Conservation (phyloP, 2,329 filamentous ascomycete genomes). For the Mycocentrospora acerina region DNA sequence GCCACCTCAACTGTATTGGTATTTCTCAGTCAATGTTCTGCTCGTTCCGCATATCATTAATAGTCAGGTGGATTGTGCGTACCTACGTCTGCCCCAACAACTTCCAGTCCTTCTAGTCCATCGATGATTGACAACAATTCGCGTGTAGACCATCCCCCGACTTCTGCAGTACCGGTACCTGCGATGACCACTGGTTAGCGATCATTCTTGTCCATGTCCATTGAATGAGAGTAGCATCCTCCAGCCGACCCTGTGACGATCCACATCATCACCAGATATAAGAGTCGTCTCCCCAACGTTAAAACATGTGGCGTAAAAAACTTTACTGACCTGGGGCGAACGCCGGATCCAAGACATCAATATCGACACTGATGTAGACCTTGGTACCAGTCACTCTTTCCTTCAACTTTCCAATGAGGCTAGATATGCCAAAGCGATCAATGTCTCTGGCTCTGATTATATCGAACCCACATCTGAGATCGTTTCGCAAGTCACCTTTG, state of each 20-base stretch:
- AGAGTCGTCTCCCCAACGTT: too few relatives aligned
- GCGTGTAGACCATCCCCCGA: conserved; percentile 62
- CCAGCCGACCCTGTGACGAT: too few relatives aligned
- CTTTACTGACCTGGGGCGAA: conserved; percentile 52
- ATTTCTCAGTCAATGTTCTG: conserved; percentile 7
- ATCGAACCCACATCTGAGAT: conserved; percentile 60
- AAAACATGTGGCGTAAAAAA: neutral
- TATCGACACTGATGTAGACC: conserved; percentile 60
- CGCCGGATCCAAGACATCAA: conserved; percentile 59
- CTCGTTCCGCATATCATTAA: too few relatives aligned
- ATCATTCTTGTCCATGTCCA: too few relatives aligned
- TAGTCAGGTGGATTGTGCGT: conserved; percentile 19
- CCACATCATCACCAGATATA: too few relatives aligned
- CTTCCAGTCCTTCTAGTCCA: conserved; percentile 58
- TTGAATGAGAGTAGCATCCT: too few relatives aligned
- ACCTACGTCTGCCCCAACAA: conserved; percentile 61
- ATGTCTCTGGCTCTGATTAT: conserved; percentile 59
- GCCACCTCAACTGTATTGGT: conserved; percentile 57
- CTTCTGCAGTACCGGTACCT: conserved; percentile 62
- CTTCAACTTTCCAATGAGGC: conserved; percentile 53
- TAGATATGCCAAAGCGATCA: conserved; percentile 51
- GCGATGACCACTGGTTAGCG: neutral
- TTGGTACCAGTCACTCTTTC: conserved; percentile 53
- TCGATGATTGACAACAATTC: conserved; percentile 61
- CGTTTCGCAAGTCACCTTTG: conserved; percentile 57